Percentiles rank a stretch among this genome's conserved stretches.
phyloP scores from a whole-genome alignment of 768 basidiomycete genomes.

The Pleurotus sapidus region DNA sequence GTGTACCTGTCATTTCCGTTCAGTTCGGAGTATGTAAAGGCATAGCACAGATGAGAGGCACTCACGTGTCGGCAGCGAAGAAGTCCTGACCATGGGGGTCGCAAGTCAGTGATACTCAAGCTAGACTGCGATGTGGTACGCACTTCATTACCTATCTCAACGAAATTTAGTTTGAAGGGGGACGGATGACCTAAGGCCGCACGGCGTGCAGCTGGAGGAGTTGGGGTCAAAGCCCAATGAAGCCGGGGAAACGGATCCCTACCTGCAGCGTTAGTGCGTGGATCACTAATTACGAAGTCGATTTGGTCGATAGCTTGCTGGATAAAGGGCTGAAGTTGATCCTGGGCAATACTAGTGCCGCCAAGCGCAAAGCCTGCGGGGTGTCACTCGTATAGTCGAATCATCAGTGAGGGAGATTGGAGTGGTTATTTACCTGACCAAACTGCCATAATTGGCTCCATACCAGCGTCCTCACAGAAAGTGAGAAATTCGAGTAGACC shows the following conservation, averaged over 20 bases:
- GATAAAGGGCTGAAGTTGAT: conserved; percentile 44
- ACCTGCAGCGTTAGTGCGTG: conserved; percentile 37
- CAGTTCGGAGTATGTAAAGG: background rate
- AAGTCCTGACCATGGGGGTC: conserved; percentile 9
- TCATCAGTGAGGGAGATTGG: too few relatives aligned
- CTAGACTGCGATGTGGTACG: background rate
- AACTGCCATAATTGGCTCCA: conserved; percentile 61
- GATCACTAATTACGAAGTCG: conserved; percentile 56
- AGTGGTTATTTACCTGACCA: conserved; percentile 38
- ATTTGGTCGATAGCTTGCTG: conserved; percentile 59
- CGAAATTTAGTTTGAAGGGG: conserved; percentile 45
- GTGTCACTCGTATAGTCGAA: background rate
- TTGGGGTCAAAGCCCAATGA: too few relatives aligned
- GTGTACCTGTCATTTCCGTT: conserved; percentile 28
- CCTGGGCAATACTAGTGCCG: conserved; percentile 41
- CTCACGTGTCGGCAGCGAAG: conserved; percentile 14
- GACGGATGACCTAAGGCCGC: conserved; percentile 54
- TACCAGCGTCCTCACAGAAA: conserved; percentile 53
- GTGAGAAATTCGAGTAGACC: conserved; percentile 34
- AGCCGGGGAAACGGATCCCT: background rate
- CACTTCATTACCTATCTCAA: conserved; percentile 58
- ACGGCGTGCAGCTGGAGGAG: conserved; percentile 37
- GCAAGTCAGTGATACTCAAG: background rate
- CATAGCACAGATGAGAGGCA: background rate
- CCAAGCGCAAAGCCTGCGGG: conserved; percentile 46